These are phyloP conservation scores for Entonaema liquescens DNA, from an alignment of 495 filamentous ascomycete genomes.

Conservation along the genomic window DNA sequence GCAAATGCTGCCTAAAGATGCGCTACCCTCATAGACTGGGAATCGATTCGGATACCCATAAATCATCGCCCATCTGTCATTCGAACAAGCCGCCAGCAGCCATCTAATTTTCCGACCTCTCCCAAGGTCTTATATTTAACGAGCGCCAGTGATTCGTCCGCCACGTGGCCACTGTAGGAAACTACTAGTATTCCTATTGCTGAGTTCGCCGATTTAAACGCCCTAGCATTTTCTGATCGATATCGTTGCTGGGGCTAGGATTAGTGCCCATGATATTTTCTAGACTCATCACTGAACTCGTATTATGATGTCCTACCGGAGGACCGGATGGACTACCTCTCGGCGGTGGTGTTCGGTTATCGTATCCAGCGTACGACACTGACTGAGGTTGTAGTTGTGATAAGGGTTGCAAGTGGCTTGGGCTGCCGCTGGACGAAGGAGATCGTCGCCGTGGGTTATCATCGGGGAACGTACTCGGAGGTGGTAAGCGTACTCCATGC, in stretches of 20 bases:
- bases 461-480: slow-evolving; percentile 53
- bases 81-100: slow-evolving; percentile 38
- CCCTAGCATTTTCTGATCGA: slow-evolving; percentile 58
- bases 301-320: slow-evolving; percentile 35
- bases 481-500: slow-evolving; percentile 53
- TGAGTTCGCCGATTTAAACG: slow-evolving; percentile 43
- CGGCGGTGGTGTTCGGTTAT: slow-evolving; percentile 40
- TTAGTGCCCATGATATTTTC: slow-evolving; percentile 51
- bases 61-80: slow-evolving; percentile 21
- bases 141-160: slow-evolving; percentile 19
- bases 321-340: slow-evolving; percentile 41
- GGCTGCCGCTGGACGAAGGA: slow-evolving; percentile 54
- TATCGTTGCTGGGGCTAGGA: slow-evolving; percentile 43
- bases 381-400: slow-evolving; percentile 42
- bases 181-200: neutral
- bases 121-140: neutral
- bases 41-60: slow-evolving; percentile 35
- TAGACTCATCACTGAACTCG: slow-evolving; percentile 56
- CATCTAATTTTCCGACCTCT: slow-evolving; percentile 31
- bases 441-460: slow-evolving; percentile 58
- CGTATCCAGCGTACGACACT: slow-evolving; percentile 36
- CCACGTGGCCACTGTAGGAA: slow-evolving; percentile 15
- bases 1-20: slow-evolving; percentile 36
- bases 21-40: slow-evolving; percentile 26
- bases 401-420: slow-evolving; percentile 50